Evolutionary conservation across 2,329 filamentous ascomycete genomes (phyloP), one percentile per base, ranked within the genome.

Genomic region (Tolypocladium inflatum): DNA sequence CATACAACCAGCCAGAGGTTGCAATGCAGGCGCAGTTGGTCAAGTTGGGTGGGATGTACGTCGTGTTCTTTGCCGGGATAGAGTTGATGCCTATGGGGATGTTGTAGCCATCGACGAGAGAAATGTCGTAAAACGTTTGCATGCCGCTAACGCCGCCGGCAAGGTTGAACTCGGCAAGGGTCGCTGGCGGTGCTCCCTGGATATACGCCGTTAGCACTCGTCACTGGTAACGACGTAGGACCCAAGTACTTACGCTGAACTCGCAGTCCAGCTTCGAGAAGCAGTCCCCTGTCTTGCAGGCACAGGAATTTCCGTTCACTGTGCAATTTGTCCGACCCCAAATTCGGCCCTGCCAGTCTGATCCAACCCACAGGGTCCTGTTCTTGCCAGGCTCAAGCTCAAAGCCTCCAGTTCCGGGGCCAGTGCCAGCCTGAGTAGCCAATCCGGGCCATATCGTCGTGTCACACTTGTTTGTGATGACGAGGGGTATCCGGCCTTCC

Each of bases 311-410:
- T 19, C 77, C 77, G 64, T 86, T 84, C 70, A 91, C 90, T 43
- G 82, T 89, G 74, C 90, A 95, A 68, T 94, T 94, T 21, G 90
- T 93, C 57, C 90, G 80, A 15, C 86, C 90, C 90, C 90, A 94
- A 35, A 94, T 78, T 57, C 90, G 83, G 11, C 90, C 90, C 68
- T 89, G 86, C 90, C 90, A 95, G 63, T 90, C 83, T 55, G 81
- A 76, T 13, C 85, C 82, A 30, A 94, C 88, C 56, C 79, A 84
- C 60, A 91, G 75, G 48, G 80, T 80, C 60, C 72, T 81, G 57
- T 79, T 84, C 39, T 79, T 74, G 51, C 86, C 84, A 3, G 82
- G 70, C 1, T 72, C 67, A 41, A 93, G 79, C 66, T 84, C 79
- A 67, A 93, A 94, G 10, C 89, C 90, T 23, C 82, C 84, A 13